These are phyloP conservation scores for Pilasporangium apinafurcum DNA, from an alignment of 352 stramenopile species.

Conservation along the genomic window DNA sequence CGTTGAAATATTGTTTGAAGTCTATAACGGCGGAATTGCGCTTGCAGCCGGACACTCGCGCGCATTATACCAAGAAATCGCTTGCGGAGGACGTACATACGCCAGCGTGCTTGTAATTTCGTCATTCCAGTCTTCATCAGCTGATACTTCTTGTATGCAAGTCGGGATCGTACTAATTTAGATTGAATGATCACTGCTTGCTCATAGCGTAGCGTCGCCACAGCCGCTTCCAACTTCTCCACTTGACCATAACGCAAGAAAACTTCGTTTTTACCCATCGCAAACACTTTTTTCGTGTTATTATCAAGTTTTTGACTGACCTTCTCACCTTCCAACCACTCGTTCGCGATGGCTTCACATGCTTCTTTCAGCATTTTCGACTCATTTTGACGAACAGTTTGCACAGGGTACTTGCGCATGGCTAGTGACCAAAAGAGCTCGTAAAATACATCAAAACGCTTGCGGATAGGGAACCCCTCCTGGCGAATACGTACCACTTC, in stretches of 20 bases:
- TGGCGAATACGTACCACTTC: conserved; percentile 91
- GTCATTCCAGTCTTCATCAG: conserved; percentile 24
- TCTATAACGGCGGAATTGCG: conserved; percentile 20
- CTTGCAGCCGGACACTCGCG: conserved; percentile 22
- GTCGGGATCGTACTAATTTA: conserved; percentile 34
- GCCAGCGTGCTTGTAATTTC: conserved; percentile 43
- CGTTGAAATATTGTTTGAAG: conserved; percentile 16
- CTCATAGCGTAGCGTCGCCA: conserved; percentile 27
- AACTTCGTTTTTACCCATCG: conserved; percentile 63
- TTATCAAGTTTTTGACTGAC: not conserved
- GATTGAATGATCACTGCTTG: conserved; percentile 47
- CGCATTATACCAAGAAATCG: conserved; percentile 5
- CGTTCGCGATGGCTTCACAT: conserved; percentile 38
- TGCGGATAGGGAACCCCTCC: conserved; percentile 87
- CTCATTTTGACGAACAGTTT: conserved; percentile 15
- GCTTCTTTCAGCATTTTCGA: conserved; percentile 16
- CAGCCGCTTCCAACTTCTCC: conserved; percentile 54
- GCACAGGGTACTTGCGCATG: conserved; percentile 15
- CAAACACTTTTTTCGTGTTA: conserved; percentile 39
- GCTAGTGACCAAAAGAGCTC: conserved; percentile 58
- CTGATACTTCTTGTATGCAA: conserved; percentile 33
- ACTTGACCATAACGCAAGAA: conserved; percentile 78
- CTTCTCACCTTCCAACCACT: conserved; percentile 36
- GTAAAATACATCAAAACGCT: conserved; percentile 69
- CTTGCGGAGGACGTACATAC: conserved; percentile 21